These are phyloP conservation scores for Brassica rapa DNA, from an alignment of 345 rosid genomes.

Conservation along the genomic window DNA sequence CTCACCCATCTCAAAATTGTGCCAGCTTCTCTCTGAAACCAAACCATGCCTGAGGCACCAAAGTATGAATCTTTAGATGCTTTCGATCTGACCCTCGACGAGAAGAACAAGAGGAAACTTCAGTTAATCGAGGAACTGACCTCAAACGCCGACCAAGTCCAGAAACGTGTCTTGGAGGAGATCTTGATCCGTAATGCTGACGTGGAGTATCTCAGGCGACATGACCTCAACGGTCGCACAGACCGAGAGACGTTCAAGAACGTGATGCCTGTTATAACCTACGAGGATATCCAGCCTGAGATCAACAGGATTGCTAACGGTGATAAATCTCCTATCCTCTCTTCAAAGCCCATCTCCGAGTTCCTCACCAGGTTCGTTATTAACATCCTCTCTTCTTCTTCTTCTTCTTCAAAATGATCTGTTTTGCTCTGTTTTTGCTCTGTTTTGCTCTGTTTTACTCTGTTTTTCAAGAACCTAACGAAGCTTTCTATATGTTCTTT, in stretches of 20 bases:
- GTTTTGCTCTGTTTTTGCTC: background rate
- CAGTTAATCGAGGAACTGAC: slow-evolving; percentile 85
- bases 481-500: slow-evolving; percentile 12
- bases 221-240: slow-evolving; percentile 61
- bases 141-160: slow-evolving; percentile 68
- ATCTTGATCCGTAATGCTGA: slow-evolving; percentile 80
- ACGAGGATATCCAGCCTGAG: slow-evolving; percentile 77
- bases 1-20: background rate
- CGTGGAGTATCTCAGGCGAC: slow-evolving; percentile 79
- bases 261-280: slow-evolving; percentile 70
- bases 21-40: background rate
- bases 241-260: slow-evolving; percentile 76
- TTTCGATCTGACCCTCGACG: slow-evolving; percentile 41
- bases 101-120: slow-evolving; percentile 61
- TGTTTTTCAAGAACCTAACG: background rate
- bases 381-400: slow-evolving; percentile 10
- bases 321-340: slow-evolving; percentile 79
- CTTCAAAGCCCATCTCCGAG: slow-evolving; percentile 87
- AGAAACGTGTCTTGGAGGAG: slow-evolving; percentile 68
- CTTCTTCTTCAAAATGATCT: slow-evolving; percentile 8
- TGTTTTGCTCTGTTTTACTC: background rate
- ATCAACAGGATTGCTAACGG: slow-evolving; percentile 92
- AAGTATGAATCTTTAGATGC: slow-evolving; percentile 36
- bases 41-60: slow-evolving; percentile 91
- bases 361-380: slow-evolving; percentile 81